Base-by-base conservation (phyloP, 2,329 filamentous ascomycete species). In the Aspergillus fijiensis region DNA sequence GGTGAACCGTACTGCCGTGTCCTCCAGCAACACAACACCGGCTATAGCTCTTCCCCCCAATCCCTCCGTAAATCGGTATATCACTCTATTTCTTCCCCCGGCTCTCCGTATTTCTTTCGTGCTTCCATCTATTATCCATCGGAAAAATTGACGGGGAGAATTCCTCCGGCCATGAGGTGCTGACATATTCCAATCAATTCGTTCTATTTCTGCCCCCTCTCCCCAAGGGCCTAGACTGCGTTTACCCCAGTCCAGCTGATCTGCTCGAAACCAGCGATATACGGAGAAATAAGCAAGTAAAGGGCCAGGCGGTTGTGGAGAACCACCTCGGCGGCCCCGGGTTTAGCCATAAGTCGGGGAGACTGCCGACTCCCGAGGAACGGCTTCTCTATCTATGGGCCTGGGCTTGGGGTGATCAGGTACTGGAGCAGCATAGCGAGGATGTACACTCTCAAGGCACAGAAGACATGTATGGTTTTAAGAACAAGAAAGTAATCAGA, bases 31-130 rank as follows among this genome's bases (percentile, higher is more conserved):
- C 39, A 42, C 39, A 42, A n/a, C 7, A 16, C 39, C 39, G 39
- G 16, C 39, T 45, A 16, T 9, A 45, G 39, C 39, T 45, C 39
- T 9, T 5, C 23, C n/a, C 16, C 14, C 14, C 14, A n/a, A 6
- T 6, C 14, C 39, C 39, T 16, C 39, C 39, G 39, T 45, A 48
- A 9, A 55, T 56, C 60, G 52, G 29, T 59, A 53, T 49, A 49
- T 39, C 31, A 31, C 48, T 33, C 21, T 52, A 21, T 45, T 62
- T 48, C 60, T 51, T 27, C 27, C 61, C 61, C 57, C 55, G 58
- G 50, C 51, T 58, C 59, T 69, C 68, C 68, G 68, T 67, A 58
- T 64, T 66, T 68, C 68, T 69, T 70, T 70, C 68, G 67, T 69
- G 60, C 60, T 61, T 63, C 62, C 60, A 23, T 54, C 51, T 63